phyloP scores from a whole-genome alignment of 2,329 filamentous ascomycete species.

The Aspergillus ruber region DNA sequence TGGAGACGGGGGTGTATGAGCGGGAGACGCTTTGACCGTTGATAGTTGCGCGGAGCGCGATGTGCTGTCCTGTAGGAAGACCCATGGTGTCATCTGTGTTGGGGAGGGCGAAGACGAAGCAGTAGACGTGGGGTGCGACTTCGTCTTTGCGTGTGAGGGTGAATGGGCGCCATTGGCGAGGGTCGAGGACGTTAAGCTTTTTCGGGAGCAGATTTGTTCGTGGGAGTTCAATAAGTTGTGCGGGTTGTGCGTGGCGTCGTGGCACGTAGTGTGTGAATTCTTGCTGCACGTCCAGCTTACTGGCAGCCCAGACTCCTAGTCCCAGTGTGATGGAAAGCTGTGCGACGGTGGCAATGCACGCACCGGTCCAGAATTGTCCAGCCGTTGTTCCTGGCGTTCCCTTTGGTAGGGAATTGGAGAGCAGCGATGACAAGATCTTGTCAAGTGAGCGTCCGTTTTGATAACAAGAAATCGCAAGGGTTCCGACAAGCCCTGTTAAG shows the following conservation, averaged over 20 bases:
- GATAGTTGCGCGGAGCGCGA: constrained; percentile 44
- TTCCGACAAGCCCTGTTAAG: constrained; percentile 4
- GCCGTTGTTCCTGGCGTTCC: neutral
- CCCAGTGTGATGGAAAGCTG: constrained; percentile 14
- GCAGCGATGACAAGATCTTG: neutral
- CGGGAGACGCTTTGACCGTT: constrained; percentile 41
- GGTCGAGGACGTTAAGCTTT: constrained; percentile 30
- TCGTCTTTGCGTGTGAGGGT: constrained; percentile 25
- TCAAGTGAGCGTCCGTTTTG: neutral
- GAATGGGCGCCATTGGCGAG: constrained; percentile 40
- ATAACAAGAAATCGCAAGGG: constrained; percentile 2
- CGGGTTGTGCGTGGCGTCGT: constrained; percentile 15
- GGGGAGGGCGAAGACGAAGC: constrained; percentile 46
- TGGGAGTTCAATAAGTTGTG: neutral
- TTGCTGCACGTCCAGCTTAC: constrained; percentile 18
- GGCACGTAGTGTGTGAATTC: constrained; percentile 24
- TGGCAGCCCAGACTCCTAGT: constrained; percentile 12
- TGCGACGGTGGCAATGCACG: constrained; percentile 14
- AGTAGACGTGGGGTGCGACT: constrained; percentile 26
- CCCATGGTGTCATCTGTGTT: constrained; percentile 40
- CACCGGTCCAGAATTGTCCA: constrained; percentile 12
- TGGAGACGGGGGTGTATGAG: constrained; percentile 46
- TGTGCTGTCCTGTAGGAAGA: constrained; percentile 50
- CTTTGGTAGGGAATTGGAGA: neutral
- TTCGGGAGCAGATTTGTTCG: neutral